Conservation (phyloP, 1,284 basidiomycete species). For the Melanopsichium pennsylvanicum region DNA sequence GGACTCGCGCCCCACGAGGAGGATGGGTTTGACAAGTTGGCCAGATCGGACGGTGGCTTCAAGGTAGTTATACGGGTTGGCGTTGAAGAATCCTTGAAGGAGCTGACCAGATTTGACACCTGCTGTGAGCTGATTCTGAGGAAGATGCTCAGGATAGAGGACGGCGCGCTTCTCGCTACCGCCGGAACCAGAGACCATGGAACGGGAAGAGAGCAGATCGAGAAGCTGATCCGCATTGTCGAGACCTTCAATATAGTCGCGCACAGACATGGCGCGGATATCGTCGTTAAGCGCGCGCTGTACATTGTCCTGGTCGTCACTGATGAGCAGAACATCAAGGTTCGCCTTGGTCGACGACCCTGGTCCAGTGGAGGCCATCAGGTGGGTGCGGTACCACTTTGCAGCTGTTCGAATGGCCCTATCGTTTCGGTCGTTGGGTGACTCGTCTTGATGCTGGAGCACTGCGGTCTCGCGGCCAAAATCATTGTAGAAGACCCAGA, state of each 20-base stretch:
- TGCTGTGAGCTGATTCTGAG: constrained; percentile 77
- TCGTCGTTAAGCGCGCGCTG: constrained; percentile 68
- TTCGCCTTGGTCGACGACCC: constrained; percentile 37
- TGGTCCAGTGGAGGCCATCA: constrained; percentile 36
- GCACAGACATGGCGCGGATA: constrained; percentile 55
- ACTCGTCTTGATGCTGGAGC: constrained; percentile 49
- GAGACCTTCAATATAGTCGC: constrained; percentile 62
- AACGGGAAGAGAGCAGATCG: constrained; percentile 59
- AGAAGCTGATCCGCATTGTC: constrained; percentile 53
- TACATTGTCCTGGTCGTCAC: constrained; percentile 87
- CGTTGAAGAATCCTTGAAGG: constrained; percentile 92
- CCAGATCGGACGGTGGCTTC: constrained; percentile 83
- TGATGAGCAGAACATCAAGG: constrained; percentile 60
- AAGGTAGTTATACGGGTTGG: constrained; percentile 93
- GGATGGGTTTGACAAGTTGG: constrained; percentile 78
- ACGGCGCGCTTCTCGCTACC: constrained; percentile 42
- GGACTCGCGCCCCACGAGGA: constrained; percentile 86
- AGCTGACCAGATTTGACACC: constrained; percentile 85
- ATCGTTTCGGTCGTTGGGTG: constrained; percentile 64
- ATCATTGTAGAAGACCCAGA: constrained; percentile 61
- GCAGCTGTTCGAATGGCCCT: constrained; percentile 59
- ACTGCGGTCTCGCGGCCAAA: constrained; percentile 54
- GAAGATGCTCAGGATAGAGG: constrained; percentile 75
- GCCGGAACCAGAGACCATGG: constrained; percentile 25
- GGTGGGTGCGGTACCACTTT: constrained; percentile 59